Evolutionary conservation across 176 grass and related monocot species (phyloP), one percentile per base, ranked within the genome.

Genomic region (Calamus simplicifolius): DNA sequence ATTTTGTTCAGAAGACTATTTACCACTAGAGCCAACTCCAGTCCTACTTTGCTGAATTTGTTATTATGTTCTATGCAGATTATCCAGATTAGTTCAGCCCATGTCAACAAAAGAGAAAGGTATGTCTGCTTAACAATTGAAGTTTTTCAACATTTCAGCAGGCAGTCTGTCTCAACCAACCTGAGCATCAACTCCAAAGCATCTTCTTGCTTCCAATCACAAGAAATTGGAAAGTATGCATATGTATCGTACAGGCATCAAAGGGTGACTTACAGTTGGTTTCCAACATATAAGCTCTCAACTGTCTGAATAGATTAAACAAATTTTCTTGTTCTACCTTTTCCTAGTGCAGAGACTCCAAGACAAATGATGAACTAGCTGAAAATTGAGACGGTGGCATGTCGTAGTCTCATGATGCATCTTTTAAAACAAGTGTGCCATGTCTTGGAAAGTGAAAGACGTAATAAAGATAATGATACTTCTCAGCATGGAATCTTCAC

Each of bases 11-110:
- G 35, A 43, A 43, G 35, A 43, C 8, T 43, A 43, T 43, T 23
- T 43, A 43, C 12, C 35, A 43, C 8, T 43, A 43, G 35, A 43
- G 1, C 35, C 35, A 3, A 10, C 35, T 43, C 12, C 12, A 43
- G 35, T 5, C 8, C 10, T 43, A 43, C 35, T 43, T 43, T 43
- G 35, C 35, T 43, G 35, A 43, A 43, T 43, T 12, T 43, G 35
- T 7, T 10, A 43, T 0, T 10, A 43, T 38, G 51, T 78, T 61
- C 74, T 38, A 67, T 72, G 73, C 73, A 83, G 83, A 74, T 60
- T 77, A 80, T 74, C 70, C 49, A 73, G 70, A 80, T 69, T 72
- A 74, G 52, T 70, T 26, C 72, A 80, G 63, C 73, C 77, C 67
- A 35, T 49, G 64, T 17, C 28, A 55, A 29, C 4, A 19, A 80